Conservation (phyloP, 768 basidiomycete species). For the Clitopilus hobsonii region DNA sequence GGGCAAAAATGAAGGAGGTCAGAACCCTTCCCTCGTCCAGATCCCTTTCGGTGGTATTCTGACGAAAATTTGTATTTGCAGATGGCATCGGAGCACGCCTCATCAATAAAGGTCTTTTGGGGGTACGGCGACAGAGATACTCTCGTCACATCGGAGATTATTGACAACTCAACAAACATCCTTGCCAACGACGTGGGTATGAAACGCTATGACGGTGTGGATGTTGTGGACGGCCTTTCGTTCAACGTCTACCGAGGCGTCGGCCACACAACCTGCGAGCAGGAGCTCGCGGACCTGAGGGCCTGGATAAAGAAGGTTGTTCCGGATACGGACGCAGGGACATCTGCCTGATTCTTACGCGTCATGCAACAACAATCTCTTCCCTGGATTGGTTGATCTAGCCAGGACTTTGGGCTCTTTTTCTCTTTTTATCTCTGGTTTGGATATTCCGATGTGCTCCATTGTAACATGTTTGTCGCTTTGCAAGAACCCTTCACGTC, state of each 20-base stretch:
- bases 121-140: slow-evolving; percentile 79
- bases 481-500: neutral
- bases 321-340: slow-evolving; percentile 18
- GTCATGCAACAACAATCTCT: neutral
- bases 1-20: slow-evolving; percentile 61
- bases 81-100: slow-evolving; percentile 59
- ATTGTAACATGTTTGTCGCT: neutral
- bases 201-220: slow-evolving; percentile 24
- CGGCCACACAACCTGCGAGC: slow-evolving; percentile 57
- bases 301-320: slow-evolving; percentile 64
- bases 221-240: slow-evolving; percentile 49
- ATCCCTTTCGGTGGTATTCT: neutral
- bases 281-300: slow-evolving; percentile 69
- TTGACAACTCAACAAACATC: slow-evolving; percentile 49
- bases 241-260: slow-evolving; percentile 67
- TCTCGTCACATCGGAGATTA: slow-evolving; percentile 57
- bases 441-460: neutral
- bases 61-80: slow-evolving; percentile 21
- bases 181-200: slow-evolving; percentile 53
- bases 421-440: neutral
- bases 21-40: slow-evolving; percentile 13
- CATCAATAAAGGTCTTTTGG: slow-evolving; percentile 76
- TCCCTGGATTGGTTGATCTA: slow-evolving; percentile 1
- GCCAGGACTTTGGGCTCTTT: neutral
- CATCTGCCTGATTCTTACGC: slow-evolving; percentile 2